phyloP scores from a whole-genome alignment of 768 basidiomycete species.

The Suillus lakei region DNA sequence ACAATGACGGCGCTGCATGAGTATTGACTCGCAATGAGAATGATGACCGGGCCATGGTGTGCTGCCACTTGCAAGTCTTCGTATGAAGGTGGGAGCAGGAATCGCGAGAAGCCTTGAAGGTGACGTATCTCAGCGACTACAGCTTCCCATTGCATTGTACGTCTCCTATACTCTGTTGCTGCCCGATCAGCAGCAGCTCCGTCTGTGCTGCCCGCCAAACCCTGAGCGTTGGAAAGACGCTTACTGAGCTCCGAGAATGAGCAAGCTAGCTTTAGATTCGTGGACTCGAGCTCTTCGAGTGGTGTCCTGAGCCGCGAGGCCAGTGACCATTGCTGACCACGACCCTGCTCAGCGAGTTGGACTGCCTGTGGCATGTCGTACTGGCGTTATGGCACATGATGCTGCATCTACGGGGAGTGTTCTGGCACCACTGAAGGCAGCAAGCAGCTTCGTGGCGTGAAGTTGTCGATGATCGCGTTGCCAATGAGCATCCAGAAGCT shows the following conservation, averaged over 20 bases:
- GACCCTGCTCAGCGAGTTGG: slow-evolving; percentile 35
- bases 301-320: slow-evolving; percentile 28
- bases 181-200: background rate
- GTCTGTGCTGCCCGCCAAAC: background rate
- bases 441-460: background rate
- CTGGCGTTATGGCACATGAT: slow-evolving; percentile 18
- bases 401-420: slow-evolving; percentile 6
- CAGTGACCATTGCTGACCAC: slow-evolving; percentile 34
- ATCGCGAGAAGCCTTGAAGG: slow-evolving; percentile 17
- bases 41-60: slow-evolving; percentile 22
- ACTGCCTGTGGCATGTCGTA: slow-evolving; percentile 18
- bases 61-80: slow-evolving; percentile 19
- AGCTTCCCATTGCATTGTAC: slow-evolving; percentile 10
- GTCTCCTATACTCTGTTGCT: slow-evolving; percentile 14
- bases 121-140: slow-evolving; percentile 15
- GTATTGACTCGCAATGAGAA: slow-evolving; percentile 18
- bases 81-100: slow-evolving; percentile 20
- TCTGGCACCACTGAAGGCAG: background rate
- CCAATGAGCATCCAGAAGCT: slow-evolving; percentile 6
- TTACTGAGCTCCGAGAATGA: slow-evolving; percentile 13
- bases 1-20: slow-evolving; percentile 21
- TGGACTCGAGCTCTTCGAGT: slow-evolving; percentile 23
- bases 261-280: slow-evolving; percentile 8
- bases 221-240: slow-evolving; percentile 5
- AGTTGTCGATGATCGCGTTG: background rate